These are phyloP conservation scores for Saccharomycopsis selenospora DNA, from an alignment of 805 yeast species.

Conservation along the genomic window DNA sequence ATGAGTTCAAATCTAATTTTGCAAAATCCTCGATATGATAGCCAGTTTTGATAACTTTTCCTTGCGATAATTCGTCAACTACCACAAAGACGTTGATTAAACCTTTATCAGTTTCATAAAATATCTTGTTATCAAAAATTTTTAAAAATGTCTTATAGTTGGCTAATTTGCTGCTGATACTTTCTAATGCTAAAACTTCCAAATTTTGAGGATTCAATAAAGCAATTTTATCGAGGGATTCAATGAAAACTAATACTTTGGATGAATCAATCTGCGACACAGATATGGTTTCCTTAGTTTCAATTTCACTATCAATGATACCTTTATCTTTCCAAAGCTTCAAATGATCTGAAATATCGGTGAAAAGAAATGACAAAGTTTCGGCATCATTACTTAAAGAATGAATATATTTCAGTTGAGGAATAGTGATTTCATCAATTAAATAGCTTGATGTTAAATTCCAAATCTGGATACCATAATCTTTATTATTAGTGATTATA, in stretches of 20 bases:
- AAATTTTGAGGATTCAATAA: neutral
- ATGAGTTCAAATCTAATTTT: slow-evolving; percentile 14
- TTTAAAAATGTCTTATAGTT: slow-evolving; percentile 11
- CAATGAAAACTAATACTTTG: neutral
- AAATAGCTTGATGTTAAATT: neutral
- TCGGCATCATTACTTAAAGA: neutral
- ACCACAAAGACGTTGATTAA: slow-evolving; percentile 13
- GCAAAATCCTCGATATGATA: slow-evolving; percentile 3
- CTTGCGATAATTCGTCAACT: neutral
- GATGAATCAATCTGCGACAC: too few species aligned
- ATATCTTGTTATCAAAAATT: slow-evolving; percentile 18
- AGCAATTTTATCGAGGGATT: neutral
- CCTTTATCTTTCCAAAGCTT: neutral
- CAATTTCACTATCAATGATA: neutral
- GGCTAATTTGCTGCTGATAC: neutral
- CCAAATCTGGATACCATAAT: neutral
- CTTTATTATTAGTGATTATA: neutral
- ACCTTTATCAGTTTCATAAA: slow-evolving; percentile 17
- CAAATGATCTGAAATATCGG: neutral
- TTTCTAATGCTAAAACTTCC: neutral
- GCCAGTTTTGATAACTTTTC: slow-evolving; percentile 13
- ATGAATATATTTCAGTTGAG: neutral
- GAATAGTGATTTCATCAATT: neutral
- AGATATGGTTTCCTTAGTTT: too few species aligned
- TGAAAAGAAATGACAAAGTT: neutral